phyloP scores from a whole-genome alignment of 106 monocot genomes.

The Dactylorhiza incarnata region DNA sequence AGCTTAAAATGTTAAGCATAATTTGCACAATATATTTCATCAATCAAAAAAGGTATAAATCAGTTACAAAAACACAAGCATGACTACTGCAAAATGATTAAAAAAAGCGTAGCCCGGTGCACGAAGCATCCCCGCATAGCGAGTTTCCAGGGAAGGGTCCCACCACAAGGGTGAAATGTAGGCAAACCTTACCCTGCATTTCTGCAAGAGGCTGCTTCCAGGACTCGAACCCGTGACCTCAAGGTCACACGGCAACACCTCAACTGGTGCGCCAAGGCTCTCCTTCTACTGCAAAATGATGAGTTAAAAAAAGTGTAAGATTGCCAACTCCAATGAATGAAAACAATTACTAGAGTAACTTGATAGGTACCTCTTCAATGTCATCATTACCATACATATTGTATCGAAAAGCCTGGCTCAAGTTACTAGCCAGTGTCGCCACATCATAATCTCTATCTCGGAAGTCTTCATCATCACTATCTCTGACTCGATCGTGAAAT shows the following conservation, averaged over 20 bases:
- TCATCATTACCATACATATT: conserved; percentile 47
- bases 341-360: neutral
- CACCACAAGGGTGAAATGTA: too few species aligned
- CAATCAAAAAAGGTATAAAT: neutral
- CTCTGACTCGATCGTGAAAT: conserved; percentile 22
- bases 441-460: conserved; percentile 73
- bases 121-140: too few species aligned
- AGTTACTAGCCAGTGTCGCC: conserved; percentile 64
- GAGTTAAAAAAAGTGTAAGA: neutral
- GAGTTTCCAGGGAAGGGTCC: too few species aligned
- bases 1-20: neutral
- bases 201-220: too few species aligned
- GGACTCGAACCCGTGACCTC: too few species aligned
- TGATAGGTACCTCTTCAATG: conserved; percentile 37
- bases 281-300: neutral
- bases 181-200: too few species aligned
- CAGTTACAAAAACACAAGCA: neutral
- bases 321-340: neutral
- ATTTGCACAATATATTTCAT: neutral
- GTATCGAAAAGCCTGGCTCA: conserved; percentile 56
- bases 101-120: neutral
- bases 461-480: conserved; percentile 84
- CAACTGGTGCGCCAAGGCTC: too few species aligned
- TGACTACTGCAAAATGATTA: neutral
- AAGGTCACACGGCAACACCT: too few species aligned